Percentiles rank a stretch among this genome's conserved stretches.
phyloP scores from a whole-genome alignment of 805 yeast genomes.

The Candida sonorensis region DNA sequence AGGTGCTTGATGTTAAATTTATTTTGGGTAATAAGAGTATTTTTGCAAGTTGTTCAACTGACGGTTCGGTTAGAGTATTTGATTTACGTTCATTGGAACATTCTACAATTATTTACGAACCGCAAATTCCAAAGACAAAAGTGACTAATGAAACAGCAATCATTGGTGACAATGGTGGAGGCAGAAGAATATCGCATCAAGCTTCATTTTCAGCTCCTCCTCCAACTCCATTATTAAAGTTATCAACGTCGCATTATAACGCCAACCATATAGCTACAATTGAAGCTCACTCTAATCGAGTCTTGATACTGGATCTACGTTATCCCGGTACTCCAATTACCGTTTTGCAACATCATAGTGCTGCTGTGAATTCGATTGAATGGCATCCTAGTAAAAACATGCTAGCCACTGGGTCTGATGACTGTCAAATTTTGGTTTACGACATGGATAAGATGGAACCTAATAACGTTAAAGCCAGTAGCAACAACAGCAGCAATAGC shows the following conservation, averaged over 20 bases:
- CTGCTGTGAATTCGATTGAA: slow-evolving; percentile 61
- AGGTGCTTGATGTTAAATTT: slow-evolving; percentile 88
- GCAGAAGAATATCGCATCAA: neutral
- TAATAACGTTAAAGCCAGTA: too few species aligned
- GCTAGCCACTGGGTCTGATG: slow-evolving; percentile 61
- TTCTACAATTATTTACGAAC: slow-evolving; percentile 91
- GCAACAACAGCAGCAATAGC: slow-evolving; percentile 1
- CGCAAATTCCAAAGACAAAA: slow-evolving; percentile 28
- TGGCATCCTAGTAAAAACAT: slow-evolving; percentile 80
- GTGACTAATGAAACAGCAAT: slow-evolving; percentile 1
- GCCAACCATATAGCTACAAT: slow-evolving; percentile 80
- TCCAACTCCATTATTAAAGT: slow-evolving; percentile 58
- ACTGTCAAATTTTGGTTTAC: slow-evolving; percentile 68
- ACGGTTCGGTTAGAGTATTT: slow-evolving; percentile 89
- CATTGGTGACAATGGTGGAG: neutral
- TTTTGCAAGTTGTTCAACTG: slow-evolving; percentile 91
- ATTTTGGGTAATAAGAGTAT: slow-evolving; percentile 65
- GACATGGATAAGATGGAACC: slow-evolving; percentile 37
- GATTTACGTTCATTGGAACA: slow-evolving; percentile 87
- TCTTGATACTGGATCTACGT: slow-evolving; percentile 75
- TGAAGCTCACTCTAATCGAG: slow-evolving; percentile 59
- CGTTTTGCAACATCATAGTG: slow-evolving; percentile 61
- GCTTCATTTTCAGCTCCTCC: slow-evolving; percentile 14
- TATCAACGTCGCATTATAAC: slow-evolving; percentile 75
- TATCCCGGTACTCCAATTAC: slow-evolving; percentile 78